Base-by-base conservation (phyloP, 495 filamentous ascomycete genomes). In the Baudoinia panamericana region DNA sequence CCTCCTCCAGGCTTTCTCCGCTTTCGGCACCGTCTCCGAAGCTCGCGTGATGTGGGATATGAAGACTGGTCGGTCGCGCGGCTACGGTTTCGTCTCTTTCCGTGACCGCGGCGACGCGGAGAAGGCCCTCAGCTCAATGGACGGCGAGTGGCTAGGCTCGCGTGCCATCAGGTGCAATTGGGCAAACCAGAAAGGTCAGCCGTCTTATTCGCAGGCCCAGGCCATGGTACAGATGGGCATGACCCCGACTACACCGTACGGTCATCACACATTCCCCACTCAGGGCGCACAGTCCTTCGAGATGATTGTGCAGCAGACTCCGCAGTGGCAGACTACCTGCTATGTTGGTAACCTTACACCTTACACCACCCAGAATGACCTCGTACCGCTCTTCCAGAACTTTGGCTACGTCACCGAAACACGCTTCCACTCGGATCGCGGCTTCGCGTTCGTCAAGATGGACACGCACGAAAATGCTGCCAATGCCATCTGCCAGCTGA, bases 1-100 rank as follows among this genome's bases (percentile, higher is more conserved):
- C 36, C 67, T 99, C 21, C 66, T 80, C 7, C 90, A 96, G 63
- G 92, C 92, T 13, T 99, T 99, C 62, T 92, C 84, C 28, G 87
- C 87, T 26, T 99, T 96, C 61, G 90, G 90, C 9, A 82, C 76
- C 3, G 87, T 99, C 24, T 96, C 92, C n/a, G 90, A 99, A 63
- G 90, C 90, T 43, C 85, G 90, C 47, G 90, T 99, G 42, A 99
- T 99, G 90, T 99, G 90, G 90, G 90, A 99, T 57, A 99, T 99
- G 90, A 99, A 99, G 71, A 99, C 90, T 28, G 90, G 90, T 43
- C 80, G 90, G 41, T 96, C 90, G 34, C 82, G 90, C 48, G 90
- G 90, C 35, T 99, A 99, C 54, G 90, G 90, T 4, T 99, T 99
- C 52, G 90, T 99, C 45, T 92, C 90, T 30, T 99, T 94, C 74